Evolutionary conservation across 768 basidiomycete species (phyloP), one percentile per base, ranked within the genome.

Genomic region (Xerocomellus chrysenteron): DNA sequence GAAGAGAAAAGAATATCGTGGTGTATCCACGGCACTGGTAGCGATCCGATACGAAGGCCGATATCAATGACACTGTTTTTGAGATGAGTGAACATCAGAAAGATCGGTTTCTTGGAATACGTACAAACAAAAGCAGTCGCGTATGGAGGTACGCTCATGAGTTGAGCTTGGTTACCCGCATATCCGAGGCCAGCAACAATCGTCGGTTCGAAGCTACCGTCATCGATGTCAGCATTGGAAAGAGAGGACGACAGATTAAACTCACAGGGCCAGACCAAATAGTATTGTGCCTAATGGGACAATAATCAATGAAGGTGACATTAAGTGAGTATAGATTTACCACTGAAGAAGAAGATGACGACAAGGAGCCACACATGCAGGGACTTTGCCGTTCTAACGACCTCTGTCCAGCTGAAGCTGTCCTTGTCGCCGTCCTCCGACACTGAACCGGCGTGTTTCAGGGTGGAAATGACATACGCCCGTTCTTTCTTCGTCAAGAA

Each of bases 181-280:
- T 80, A 86, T 30, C 86, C 86, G 2, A 88, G 77, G 8, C 77
- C 74, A 37, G 80, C 74, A 4, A 92, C 82, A 69, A 92, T 88
- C 6, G 85, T 44, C 9, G 90, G 90, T 7, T 82, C 74, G 71
- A 92, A 92, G 65, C 89, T 83, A 37, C 51, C 60, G 70, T 59
- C 50, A 51, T 19, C 17, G 10, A 79, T 75, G 16, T 80, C 37
- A 59, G 75, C 49, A 74, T 73, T 1, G 77, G 41, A 33, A 76
- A 44, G 12, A 55, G 14, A 8, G 1, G 16, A 14, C 30, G 13
- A 56, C 10, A 60, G 24, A 12, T 59, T 53, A 36, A 35, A 39
- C 69, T 54, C 54, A 73, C 72, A 52, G 65, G 19, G 49, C 60
- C 19, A 72, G 24, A 13, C 68, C 64, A 36, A 43, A 47, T 7